Base-by-base conservation (phyloP, 2,329 filamentous ascomycete genomes). In the Metarhizium anisopliae region DNA sequence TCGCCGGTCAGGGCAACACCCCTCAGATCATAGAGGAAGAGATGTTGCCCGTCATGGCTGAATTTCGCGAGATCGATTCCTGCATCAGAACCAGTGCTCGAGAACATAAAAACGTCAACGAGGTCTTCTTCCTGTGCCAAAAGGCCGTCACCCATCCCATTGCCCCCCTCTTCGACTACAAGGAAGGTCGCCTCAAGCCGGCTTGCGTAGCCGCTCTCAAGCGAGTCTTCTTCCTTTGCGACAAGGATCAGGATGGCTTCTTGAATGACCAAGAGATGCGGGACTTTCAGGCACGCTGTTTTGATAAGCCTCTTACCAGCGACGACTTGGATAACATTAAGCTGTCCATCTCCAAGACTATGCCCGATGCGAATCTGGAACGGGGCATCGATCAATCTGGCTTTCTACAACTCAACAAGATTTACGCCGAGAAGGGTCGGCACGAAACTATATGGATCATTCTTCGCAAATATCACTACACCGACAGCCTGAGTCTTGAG, bases 361-460 rank as follows among this genome's bases (percentile, higher is more conserved):
- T 84, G 1, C 83, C 86, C 0, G 77, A 79, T 3, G 82, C 84
- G 0, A 79, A 83, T 29, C 77, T 82, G 2, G 79, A 84, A 35
- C 81, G 77, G 47, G 94, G 93, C 1, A 89, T 99, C 61, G 87
- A 92, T 60, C 82, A 89, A 61, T 80, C 80, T 42, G 92, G 90
- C 0, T 99, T 99, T 65, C 73, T 99, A 51, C 83, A 93, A 61
- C 76, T 99, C 43, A 97, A 97, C 74, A 96, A 92, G 72, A 83
- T 97, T 56, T 99, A 96, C 68, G 94, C 92, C 0, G 93, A 97
- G 68, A 97, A 97, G 69, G 94, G 94, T 13, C 87, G 94, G 13
- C 94, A 99, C 68, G 94, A 99, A 72, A 99, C 94, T 0, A 94
- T 97, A 47, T 99, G 94, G 94, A 91, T 95, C 59, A 96, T 99